phyloP scores from a whole-genome alignment of 495 filamentous ascomycete genomes.

The Podospora didyma region DNA sequence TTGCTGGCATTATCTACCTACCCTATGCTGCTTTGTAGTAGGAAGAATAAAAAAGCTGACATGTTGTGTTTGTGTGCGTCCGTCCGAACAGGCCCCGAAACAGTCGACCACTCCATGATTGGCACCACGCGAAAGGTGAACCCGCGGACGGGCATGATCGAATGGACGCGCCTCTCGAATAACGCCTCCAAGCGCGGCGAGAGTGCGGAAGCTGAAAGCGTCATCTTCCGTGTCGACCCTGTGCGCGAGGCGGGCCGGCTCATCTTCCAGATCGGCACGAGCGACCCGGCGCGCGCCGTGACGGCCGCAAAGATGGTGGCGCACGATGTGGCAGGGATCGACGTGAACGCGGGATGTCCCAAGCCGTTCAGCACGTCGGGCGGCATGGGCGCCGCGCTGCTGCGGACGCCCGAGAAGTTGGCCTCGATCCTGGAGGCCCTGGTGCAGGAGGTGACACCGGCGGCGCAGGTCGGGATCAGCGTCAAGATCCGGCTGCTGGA shows the following conservation, averaged over 20 bases:
- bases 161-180: conserved; percentile 68
- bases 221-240: conserved; percentile 84
- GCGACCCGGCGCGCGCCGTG: conserved; percentile 74
- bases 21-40: too few relatives aligned
- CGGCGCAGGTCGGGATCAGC: conserved; percentile 81
- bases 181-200: conserved; percentile 30
- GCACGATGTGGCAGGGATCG: conserved; percentile 83
- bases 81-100: conserved; percentile 87
- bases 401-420: conserved; percentile 77
- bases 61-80: neutral
- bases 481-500: conserved; percentile 93
- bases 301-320: conserved; percentile 79
- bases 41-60: too few relatives aligned
- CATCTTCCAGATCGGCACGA: conserved; percentile 89
- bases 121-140: conserved; percentile 76
- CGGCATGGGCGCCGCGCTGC: conserved; percentile 91
- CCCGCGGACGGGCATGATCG: conserved; percentile 67
- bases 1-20: neutral
- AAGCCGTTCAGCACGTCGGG: conserved; percentile 90
- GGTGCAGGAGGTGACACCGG: conserved; percentile 69
- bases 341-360: conserved; percentile 95
- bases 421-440: conserved; percentile 76
- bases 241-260: conserved; percentile 63
- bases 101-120: conserved; percentile 84
- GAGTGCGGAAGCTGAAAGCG: conserved; percentile 48